Base-by-base conservation (phyloP, 495 filamentous ascomycete species). In the Lophiotrema nucula region DNA sequence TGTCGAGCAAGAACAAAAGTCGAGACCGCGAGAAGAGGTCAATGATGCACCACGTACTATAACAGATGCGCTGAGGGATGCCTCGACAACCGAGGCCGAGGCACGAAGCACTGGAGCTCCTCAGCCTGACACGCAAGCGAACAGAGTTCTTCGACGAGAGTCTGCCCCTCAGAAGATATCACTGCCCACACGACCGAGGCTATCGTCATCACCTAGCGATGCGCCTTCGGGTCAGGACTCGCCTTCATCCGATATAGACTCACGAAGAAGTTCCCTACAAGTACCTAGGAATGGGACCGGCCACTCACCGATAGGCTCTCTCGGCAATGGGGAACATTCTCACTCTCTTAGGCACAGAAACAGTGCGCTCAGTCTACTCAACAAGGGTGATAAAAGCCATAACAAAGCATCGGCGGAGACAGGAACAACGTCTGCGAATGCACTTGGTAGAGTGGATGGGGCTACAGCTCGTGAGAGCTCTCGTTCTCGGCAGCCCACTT, bases 31-130 rank as follows among this genome's bases (percentile, higher is more conserved):
- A 25, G 22, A 65, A 23, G 25, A 64, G 37, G 28, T 59, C 10
- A 31, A 53, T n/a, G 21, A 6, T 19, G 39, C 27, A 41, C 53
- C 47, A 31, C 58, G 59, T 67, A 95, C 91, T 0, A 93, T 99
- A 53, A 81, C 87, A 21, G 92, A 97, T 70, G 92, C 93, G 6
- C 75, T 99, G 4, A 77, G 95, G 8, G 95, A 99, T 72, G 93
- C 95, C 15, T 95, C 91, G 1, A 90, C 88, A 68, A 89, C 88
- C 1, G 90, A 93, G 59, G 87, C 95, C 66, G 83, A 86, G 3
- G 73, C 73, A n/a, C n/a, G n/a, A n/a, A 76, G 79, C 60, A 78
- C 81, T 67, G 75, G 84, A 62, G 76, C 79, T 66, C 78, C 79
- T 47, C 81, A 47, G 57, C 78, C 61, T 78, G 77, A 71, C 77